Conservation (phyloP, 2,329 filamentous ascomycete genomes). For the Claviceps monticola region DNA sequence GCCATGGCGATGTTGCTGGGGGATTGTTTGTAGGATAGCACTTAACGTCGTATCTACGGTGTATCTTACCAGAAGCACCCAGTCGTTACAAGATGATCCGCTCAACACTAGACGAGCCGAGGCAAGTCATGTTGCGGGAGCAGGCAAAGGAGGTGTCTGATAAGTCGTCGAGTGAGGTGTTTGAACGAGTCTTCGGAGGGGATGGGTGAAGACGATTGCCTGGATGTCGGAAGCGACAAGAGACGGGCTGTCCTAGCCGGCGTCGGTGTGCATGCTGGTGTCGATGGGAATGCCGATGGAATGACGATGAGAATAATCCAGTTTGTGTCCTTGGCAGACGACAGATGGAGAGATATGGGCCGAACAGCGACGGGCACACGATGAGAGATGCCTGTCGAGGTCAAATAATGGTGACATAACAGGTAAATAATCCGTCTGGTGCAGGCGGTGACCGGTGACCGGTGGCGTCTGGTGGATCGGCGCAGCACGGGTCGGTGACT, state of each 20-base stretch:
- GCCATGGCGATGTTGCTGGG: slow-evolving; percentile 40
- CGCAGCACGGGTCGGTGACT: background rate
- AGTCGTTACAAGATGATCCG: slow-evolving; percentile 19
- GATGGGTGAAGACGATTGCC: background rate
- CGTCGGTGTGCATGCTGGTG: background rate
- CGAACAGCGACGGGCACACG: background rate
- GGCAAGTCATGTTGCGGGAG: slow-evolving; percentile 17
- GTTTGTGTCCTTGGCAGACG: background rate
- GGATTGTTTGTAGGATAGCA: background rate
- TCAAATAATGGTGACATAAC: background rate
- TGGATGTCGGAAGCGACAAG: background rate
- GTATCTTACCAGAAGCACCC: slow-evolving; percentile 4
- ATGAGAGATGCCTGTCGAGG: background rate
- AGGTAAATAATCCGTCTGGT: too few relatives aligned
- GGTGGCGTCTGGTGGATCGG: background rate
- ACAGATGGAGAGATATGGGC: background rate
- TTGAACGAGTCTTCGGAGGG: too few relatives aligned
- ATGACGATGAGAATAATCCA: background rate
- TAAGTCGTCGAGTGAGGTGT: background rate
- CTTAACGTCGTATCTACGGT: background rate
- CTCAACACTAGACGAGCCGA: slow-evolving; percentile 22
- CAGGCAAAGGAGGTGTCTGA: slow-evolving; percentile 1
- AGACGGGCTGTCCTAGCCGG: background rate
- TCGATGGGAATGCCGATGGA: background rate
- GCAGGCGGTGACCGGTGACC: too few relatives aligned